Percentiles rank a stretch among this genome's conserved stretches.
phyloP scores from a whole-genome alignment of 805 yeast species.

The Suhomyces sp. region DNA sequence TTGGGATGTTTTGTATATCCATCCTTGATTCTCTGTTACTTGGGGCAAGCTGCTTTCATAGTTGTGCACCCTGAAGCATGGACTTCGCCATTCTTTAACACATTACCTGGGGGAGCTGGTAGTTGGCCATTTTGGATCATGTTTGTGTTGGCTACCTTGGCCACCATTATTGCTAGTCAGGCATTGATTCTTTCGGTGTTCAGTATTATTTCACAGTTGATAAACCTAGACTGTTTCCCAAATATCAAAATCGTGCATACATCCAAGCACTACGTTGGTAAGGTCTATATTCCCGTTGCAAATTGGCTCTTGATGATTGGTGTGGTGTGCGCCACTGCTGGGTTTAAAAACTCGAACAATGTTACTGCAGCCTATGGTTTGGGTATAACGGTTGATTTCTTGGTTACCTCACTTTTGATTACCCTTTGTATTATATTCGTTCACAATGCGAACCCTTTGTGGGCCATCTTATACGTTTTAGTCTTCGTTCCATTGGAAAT shows the following conservation, averaged over 20 bases:
- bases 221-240: constrained; percentile 55
- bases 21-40: constrained; percentile 47
- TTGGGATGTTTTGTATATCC: constrained; percentile 49
- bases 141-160: constrained; percentile 51
- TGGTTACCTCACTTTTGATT: constrained; percentile 49
- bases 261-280: constrained; percentile 45
- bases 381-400: constrained; percentile 54
- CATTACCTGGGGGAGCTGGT: constrained; percentile 50
- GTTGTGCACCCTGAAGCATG: constrained; percentile 36
- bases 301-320: constrained; percentile 52
- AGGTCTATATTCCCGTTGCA: constrained; percentile 51
- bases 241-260: constrained; percentile 44
- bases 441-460: constrained; percentile 33
- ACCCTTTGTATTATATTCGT: constrained; percentile 47
- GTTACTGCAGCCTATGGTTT: constrained; percentile 62
- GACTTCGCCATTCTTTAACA: constrained; percentile 44
- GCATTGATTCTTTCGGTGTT: constrained; percentile 57
- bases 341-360: constrained; percentile 46
- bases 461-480: constrained; percentile 33
- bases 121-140: constrained; percentile 48
- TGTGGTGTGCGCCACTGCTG: constrained; percentile 50
- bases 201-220: constrained; percentile 50
- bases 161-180: constrained; percentile 60
- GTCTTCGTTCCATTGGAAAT: constrained; percentile 48
- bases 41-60: constrained; percentile 58